Evolutionary conservation across 371 early-diverging fungal species (phyloP).

Genomic region (Enterospora canceri): DNA sequence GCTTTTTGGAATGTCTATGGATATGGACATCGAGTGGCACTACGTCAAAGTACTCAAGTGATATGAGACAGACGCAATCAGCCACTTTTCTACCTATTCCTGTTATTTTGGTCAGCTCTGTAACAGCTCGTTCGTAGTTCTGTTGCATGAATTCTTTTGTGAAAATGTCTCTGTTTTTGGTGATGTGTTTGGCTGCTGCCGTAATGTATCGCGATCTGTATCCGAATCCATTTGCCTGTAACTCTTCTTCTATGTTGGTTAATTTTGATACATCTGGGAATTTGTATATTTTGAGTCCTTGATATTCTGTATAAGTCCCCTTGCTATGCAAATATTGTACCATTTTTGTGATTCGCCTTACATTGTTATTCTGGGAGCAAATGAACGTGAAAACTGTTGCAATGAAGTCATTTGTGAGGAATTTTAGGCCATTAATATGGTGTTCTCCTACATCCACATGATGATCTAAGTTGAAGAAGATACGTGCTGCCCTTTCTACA

Average conservation of each 20-base stretch:
- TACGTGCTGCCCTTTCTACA: constrained; percentile 48
- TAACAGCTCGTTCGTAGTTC: background rate
- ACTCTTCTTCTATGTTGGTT: constrained; percentile 57
- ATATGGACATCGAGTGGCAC: constrained; percentile 84
- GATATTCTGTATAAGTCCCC: constrained; percentile 3
- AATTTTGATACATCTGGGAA: constrained; percentile 59
- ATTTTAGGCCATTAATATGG: constrained; percentile 26
- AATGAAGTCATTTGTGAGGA: constrained; percentile 64
- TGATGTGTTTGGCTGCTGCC: constrained; percentile 58
- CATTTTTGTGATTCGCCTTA: constrained; percentile 74
- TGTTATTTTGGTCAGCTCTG: constrained; percentile 18
- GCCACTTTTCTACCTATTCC: constrained; percentile 80
- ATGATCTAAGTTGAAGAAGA: constrained; percentile 68
- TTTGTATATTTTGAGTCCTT: constrained; percentile 15
- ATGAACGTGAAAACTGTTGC: constrained; percentile 80
- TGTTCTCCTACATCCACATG: constrained; percentile 57
- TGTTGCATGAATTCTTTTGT: background rate
- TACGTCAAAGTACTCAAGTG: constrained; percentile 64
- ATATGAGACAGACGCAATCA: constrained; percentile 74
- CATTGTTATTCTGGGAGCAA: constrained; percentile 84
- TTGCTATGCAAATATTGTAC: constrained; percentile 57
- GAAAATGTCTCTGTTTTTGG: background rate
- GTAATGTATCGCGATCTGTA: constrained; percentile 78
- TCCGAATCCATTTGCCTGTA: constrained; percentile 71
- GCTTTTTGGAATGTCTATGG: constrained; percentile 55